Evolutionary conservation across 2,329 filamentous ascomycete genomes (phyloP).

Genomic region (Aureobasidium sp.): DNA sequence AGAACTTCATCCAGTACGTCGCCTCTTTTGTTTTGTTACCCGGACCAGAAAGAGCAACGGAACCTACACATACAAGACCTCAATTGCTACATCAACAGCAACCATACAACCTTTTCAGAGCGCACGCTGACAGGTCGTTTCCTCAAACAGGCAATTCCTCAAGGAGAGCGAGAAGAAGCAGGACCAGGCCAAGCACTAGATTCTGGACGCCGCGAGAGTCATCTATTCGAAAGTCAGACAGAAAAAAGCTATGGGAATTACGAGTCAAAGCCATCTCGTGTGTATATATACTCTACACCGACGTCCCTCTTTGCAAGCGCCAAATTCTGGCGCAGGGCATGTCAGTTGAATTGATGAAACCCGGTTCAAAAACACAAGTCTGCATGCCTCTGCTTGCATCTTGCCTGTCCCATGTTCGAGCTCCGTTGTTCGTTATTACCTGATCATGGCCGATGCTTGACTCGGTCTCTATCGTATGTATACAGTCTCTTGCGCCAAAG

Average conservation of each 20-base stretch:
- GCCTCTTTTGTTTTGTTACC: neutral
- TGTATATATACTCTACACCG: conserved; percentile 10
- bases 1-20: conserved; percentile 59
- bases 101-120: neutral
- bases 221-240: neutral
- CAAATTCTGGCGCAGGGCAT: neutral
- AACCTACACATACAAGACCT: neutral
- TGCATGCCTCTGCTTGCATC: neutral
- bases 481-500: neutral
- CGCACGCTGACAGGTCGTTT: neutral
- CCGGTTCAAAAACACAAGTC: neutral
- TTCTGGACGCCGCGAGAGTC: neutral
- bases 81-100: neutral
- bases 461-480: neutral
- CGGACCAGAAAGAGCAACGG: conserved; percentile 1
- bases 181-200: conserved; percentile 16
- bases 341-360: conserved; percentile 8
- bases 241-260: conserved; percentile 13
- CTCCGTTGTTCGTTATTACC: neutral
- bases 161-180: conserved; percentile 13
- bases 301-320: neutral
- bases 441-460: neutral
- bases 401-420: neutral
- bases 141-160: conserved; percentile 13
- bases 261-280: conserved; percentile 13